These are phyloP conservation scores for Candida awuae DNA, from an alignment of 805 yeast species.

Conservation along the genomic window DNA sequence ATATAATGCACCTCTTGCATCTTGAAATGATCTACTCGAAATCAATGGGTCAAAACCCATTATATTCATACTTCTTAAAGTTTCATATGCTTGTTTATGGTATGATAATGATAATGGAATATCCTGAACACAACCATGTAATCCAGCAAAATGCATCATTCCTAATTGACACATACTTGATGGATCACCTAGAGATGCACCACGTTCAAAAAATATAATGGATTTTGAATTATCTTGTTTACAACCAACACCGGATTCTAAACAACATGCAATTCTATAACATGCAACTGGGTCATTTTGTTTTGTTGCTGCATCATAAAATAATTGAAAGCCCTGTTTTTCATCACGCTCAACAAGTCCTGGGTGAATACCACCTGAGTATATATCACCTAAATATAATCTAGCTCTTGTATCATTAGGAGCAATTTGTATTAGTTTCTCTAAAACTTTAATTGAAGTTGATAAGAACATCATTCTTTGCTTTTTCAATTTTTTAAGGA, in stretches of 20 bases:
- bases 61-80: slow-evolving; percentile 17
- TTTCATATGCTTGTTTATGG: slow-evolving; percentile 24
- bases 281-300: slow-evolving; percentile 52
- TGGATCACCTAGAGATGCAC: slow-evolving; percentile 55
- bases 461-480: slow-evolving; percentile 48
- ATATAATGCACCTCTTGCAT: slow-evolving; percentile 29
- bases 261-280: slow-evolving; percentile 63
- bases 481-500: slow-evolving; percentile 36
- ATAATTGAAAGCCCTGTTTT: slow-evolving; percentile 52
- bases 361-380: slow-evolving; percentile 41
- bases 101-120: slow-evolving; percentile 23
- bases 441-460: slow-evolving; percentile 53
- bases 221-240: slow-evolving; percentile 38
- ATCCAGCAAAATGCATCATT: slow-evolving; percentile 44
- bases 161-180: slow-evolving; percentile 72
- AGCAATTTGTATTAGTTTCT: slow-evolving; percentile 40
- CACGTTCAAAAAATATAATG: slow-evolving; percentile 44
- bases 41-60: slow-evolving; percentile 29
- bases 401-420: slow-evolving; percentile 49
- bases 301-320: slow-evolving; percentile 46
- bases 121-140: slow-evolving; percentile 25
- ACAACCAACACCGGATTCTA: slow-evolving; percentile 57
- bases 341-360: slow-evolving; percentile 46
- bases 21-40: slow-evolving; percentile 28
- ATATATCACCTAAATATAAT: slow-evolving; percentile 54